Percentiles rank a stretch among this genome's conserved stretches.
Conservation (phyloP, 78 protist species). For the Capsaspora owczarzaki region DNA sequence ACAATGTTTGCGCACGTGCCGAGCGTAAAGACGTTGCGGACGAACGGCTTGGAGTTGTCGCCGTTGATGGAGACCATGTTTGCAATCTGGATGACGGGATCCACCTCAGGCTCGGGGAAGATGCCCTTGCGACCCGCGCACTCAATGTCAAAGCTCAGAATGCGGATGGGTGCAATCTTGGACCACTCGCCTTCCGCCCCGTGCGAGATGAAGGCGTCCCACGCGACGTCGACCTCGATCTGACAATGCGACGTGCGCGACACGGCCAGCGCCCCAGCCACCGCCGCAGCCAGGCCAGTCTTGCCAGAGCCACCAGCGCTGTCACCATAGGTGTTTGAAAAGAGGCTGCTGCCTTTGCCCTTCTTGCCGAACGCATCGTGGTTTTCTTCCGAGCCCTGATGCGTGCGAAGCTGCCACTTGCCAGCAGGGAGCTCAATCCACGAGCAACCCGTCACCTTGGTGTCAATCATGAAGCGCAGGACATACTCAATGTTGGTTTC, state of each 20-base stretch:
- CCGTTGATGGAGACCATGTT: slow-evolving; percentile 49
- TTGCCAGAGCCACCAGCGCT: too few relatives aligned
- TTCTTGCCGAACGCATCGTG: too few relatives aligned
- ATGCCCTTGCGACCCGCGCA: slow-evolving; percentile 89
- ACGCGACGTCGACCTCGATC: slow-evolving; percentile 40
- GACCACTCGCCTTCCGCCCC: slow-evolving; percentile 35
- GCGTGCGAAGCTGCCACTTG: slow-evolving; percentile 34
- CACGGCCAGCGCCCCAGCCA: not conserved
- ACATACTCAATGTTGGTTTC: slow-evolving; percentile 85
- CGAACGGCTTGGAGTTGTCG: slow-evolving; percentile 38
- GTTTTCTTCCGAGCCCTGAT: not conserved
- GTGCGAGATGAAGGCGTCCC: slow-evolving; percentile 20
- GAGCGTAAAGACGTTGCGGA: slow-evolving; percentile 72
- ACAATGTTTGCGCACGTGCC: slow-evolving; percentile 79
- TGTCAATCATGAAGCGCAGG: slow-evolving; percentile 93
- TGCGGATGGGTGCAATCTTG: slow-evolving; percentile 90
- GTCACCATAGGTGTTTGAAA: too few relatives aligned
- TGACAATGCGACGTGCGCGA: slow-evolving; percentile 34
- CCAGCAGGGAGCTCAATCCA: slow-evolving; percentile 81
- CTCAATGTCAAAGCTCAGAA: slow-evolving; percentile 94
- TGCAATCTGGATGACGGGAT: slow-evolving; percentile 98
- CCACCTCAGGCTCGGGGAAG: slow-evolving; percentile 96
- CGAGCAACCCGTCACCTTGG: slow-evolving; percentile 41
- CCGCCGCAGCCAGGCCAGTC: not conserved
- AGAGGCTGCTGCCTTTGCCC: too few relatives aligned